These are phyloP conservation scores for Fusarium hainanense DNA, from an alignment of 2,329 filamentous ascomycete genomes.

Conservation along the genomic window DNA sequence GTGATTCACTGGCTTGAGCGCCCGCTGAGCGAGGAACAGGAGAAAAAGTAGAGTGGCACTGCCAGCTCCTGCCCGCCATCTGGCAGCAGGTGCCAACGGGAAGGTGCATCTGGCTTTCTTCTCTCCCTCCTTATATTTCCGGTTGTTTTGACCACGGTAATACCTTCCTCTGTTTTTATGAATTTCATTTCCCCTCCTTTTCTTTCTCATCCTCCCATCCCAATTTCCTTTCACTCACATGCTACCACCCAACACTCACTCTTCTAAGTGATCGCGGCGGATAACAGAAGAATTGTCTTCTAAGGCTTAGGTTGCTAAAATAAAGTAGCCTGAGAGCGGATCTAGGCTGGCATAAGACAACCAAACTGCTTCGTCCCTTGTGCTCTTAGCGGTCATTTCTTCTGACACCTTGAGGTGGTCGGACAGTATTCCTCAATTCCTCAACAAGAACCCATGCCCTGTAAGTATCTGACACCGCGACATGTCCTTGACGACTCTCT, in stretches of 20 bases:
- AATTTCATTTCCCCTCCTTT: background rate
- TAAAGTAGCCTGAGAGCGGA: too few species aligned
- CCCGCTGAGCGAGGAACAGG: background rate
- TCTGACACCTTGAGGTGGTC: background rate
- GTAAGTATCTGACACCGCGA: background rate
- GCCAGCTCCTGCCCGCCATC: conserved; percentile 11
- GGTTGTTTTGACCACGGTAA: background rate
- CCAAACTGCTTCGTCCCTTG: too few species aligned
- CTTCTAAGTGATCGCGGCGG: too few species aligned
- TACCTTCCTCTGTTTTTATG: background rate
- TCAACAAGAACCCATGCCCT: background rate
- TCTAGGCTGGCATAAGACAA: too few species aligned
- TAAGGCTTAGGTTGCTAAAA: too few species aligned
- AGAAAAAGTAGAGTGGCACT: background rate
- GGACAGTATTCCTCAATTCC: conserved; percentile 14
- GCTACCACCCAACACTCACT: too few species aligned
- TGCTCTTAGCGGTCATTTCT: too few species aligned
- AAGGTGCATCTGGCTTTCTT: conserved; percentile 9
- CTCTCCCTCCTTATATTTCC: background rate
- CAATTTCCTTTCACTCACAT: too few species aligned
- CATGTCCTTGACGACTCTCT: background rate
- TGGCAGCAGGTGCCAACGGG: conserved; percentile 7
- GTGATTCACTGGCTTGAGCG: conserved; percentile 13
- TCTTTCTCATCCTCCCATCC: background rate
- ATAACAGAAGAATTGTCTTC: too few species aligned